Evolutionary conservation across 208 protist genomes (phyloP).

Genomic region (Leishmania tropica): DNA sequence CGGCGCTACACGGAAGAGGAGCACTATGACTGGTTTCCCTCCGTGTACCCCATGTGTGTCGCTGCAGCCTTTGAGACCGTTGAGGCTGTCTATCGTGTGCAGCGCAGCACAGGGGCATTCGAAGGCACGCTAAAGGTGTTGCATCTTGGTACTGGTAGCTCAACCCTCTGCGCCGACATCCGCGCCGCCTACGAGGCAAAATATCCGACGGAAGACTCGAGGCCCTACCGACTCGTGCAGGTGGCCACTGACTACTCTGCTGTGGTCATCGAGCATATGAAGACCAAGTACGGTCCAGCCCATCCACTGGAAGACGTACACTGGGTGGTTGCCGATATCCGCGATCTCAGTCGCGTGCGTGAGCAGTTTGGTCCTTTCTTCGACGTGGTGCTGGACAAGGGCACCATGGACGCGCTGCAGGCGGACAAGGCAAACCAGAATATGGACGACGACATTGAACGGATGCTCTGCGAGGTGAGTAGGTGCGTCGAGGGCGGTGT

Average conservation of each 20-base stretch:
- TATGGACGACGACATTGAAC: constrained; percentile 64
- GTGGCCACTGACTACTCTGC: constrained; percentile 84
- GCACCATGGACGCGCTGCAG: constrained; percentile 88
- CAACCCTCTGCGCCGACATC: constrained; percentile 67
- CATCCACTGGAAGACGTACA: constrained; percentile 36
- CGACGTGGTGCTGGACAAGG: constrained; percentile 85
- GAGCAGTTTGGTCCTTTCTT: constrained; percentile 53
- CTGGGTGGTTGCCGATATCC: constrained; percentile 81
- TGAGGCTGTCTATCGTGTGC: constrained; percentile 33
- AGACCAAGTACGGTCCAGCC: constrained; percentile 32
- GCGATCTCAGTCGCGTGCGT: constrained; percentile 54
- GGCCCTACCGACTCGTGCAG: constrained; percentile 57
- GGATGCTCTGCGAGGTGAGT: constrained; percentile 73
- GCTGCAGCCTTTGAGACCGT: constrained; percentile 49
- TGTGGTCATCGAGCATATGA: constrained; percentile 82
- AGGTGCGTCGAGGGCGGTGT: constrained; percentile 31
- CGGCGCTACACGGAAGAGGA: constrained; percentile 65
- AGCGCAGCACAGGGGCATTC: neutral
- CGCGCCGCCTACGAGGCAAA: constrained; percentile 33
- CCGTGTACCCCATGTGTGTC: constrained; percentile 63
- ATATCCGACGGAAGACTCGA: constrained; percentile 10
- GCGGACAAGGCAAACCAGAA: constrained; percentile 46
- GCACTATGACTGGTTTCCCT: constrained; percentile 86
- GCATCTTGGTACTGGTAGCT: constrained; percentile 86
- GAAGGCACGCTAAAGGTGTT: constrained; percentile 48